Percentiles rank a stretch among this genome's conserved stretches.
Evolutionary conservation across 441 rosid species (phyloP).

Genomic region (Gossypium davidsonii): DNA sequence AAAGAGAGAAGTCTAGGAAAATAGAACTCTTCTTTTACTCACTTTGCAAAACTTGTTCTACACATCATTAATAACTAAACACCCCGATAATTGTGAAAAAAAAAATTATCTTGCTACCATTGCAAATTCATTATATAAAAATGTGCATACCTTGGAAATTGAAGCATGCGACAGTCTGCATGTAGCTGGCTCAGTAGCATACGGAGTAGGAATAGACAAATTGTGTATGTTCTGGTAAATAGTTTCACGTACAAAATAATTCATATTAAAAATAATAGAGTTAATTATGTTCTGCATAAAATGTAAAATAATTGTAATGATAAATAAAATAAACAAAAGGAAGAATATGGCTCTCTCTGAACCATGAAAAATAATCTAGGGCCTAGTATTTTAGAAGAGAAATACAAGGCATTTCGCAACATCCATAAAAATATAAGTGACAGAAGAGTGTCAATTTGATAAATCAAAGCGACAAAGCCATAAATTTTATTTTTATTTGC

Average conservation of each 20-base stretch:
- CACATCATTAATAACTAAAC: neutral
- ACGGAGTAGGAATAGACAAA: conserved; percentile 39
- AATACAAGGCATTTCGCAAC: neutral
- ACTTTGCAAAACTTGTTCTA: neutral
- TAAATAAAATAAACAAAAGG: neutral
- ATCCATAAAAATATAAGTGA: neutral
- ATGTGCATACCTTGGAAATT: conserved; percentile 51
- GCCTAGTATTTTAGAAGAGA: neutral
- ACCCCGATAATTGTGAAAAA: neutral
- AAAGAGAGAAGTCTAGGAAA: neutral
- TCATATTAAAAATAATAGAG: conserved; percentile 1
- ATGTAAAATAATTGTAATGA: neutral
- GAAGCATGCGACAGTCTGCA: conserved; percentile 51
- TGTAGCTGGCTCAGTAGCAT: conserved; percentile 32
- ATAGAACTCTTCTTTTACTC: neutral
- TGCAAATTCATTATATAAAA: conserved; percentile 11
- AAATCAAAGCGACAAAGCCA: neutral
- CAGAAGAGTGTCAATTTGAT: neutral
- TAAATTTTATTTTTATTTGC: neutral
- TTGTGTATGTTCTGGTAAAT: conserved; percentile 67
- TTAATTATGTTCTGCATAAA: neutral
- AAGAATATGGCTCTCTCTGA: neutral
- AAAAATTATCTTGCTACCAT: neutral
- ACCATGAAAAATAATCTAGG: neutral
- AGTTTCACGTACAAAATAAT: conserved; percentile 15